Conservation (phyloP, 2,329 filamentous ascomycete species). For the Talaromyces sp. region DNA sequence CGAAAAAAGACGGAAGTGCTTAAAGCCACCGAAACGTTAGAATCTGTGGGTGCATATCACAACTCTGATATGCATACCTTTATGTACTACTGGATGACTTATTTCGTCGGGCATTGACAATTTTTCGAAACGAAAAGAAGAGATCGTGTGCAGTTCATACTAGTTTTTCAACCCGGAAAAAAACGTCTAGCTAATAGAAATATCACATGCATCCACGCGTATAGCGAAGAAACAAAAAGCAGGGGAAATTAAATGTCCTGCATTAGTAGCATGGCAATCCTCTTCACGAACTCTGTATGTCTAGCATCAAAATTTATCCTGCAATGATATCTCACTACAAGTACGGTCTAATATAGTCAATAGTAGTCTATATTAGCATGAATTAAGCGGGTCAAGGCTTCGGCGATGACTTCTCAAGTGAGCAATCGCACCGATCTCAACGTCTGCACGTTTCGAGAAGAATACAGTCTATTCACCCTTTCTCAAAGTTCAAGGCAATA, state of each 20-base stretch:
- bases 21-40: background rate
- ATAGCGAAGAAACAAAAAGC: background rate
- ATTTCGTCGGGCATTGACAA: background rate
- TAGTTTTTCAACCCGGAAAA: background rate
- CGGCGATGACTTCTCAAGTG: background rate
- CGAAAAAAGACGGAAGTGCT: constrained; percentile 47
- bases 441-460: background rate
- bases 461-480: background rate
- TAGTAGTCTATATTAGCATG: background rate
- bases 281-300: background rate
- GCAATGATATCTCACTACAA: background rate
- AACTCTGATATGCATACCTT: background rate
- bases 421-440: background rate
- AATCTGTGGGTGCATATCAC: background rate
- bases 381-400: constrained; percentile 2
- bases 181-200: background rate
- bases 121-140: too few species aligned
- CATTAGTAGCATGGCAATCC: background rate
- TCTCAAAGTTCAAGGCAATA: background rate
- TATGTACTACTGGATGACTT: constrained; percentile 4
- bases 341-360: background rate
- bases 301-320: background rate
- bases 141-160: background rate
- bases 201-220: background rate
- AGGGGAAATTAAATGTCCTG: background rate